Evolutionary conservation across 257 asterid genomes (phyloP).

Genomic region (Solanum clarkiae): DNA sequence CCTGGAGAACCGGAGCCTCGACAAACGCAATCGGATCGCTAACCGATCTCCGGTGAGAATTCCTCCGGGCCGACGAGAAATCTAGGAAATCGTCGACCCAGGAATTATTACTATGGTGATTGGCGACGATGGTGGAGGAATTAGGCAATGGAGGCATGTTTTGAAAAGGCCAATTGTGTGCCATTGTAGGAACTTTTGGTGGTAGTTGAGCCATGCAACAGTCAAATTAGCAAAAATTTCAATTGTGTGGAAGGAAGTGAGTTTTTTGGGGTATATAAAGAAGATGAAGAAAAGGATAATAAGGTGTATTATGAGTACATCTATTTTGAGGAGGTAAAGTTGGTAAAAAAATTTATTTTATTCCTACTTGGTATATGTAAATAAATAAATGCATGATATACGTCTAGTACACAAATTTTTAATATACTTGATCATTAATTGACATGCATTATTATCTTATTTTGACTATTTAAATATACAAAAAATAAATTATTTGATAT

Average conservation of each 20-base stretch:
- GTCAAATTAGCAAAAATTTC: neutral
- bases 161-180: conserved; percentile 64
- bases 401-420: neutral
- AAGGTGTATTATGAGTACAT: neutral
- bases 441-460: neutral
- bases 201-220: conserved; percentile 80
- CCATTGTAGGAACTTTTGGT: conserved; percentile 52
- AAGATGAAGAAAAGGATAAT: neutral
- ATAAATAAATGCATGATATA: neutral
- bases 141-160: conserved; percentile 23
- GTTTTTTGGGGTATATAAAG: neutral
- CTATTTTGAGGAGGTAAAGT: neutral
- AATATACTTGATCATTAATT: neutral
- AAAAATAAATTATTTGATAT: too few relatives aligned
- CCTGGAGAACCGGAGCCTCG: conserved; percentile 25
- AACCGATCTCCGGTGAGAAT: conserved; percentile 60
- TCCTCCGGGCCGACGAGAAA: conserved; percentile 60
- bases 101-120: conserved; percentile 10
- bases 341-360: neutral
- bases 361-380: neutral
- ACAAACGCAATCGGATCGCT: conserved; percentile 78
- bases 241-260: neutral
- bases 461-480: neutral
- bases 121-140: conserved; percentile 8
- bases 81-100: conserved; percentile 84